Base-by-base conservation (phyloP, 140 eudicot species). In the Flaveria floridana region DNA sequence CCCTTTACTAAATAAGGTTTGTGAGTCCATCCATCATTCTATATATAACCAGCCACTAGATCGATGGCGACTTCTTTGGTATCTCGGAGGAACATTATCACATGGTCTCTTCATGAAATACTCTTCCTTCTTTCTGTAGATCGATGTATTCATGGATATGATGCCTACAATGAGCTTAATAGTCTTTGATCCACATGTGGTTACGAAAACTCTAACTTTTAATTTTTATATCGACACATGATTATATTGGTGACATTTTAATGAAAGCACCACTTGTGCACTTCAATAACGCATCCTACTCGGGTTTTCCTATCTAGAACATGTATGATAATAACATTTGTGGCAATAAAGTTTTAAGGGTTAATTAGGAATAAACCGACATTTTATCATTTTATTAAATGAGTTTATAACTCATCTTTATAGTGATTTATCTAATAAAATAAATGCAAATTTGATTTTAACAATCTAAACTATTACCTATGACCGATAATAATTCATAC, bases 271-370 rank as follows among this genome's bases (percentile, higher is more conserved):
- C 76, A 61, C 69, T 65, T 41, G 59, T 39, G 26, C 65, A 63
- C 53, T 78, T 59, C 77, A 73, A 23, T 62, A 16, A 65, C 61
- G 74, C 73, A 65, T 65, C 68, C 82, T 62, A 79, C 78, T 65
- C 52, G 83, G 21, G 11, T 65, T 72, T 39, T 65, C 70, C 70
- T 65, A 79, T 73, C 68, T 28, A 63, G 11, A 71, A 61, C 6
- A 44, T 19, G 34, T 12, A 23, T 44, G 21, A 57, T 20, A 62
- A 77, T 26, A 78, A 61, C 74, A 72, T 78, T 28, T 47, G 44
- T 62, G 68, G 68, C 68, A 59, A 34, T 6, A 34, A 10, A 12
- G 6, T 59, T 23, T 59, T 8, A 44, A 0, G 9, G 65, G n/a
- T 59, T 59, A 34, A 0, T 34, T 34, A 5, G 8, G 41, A 34